Base-by-base conservation (phyloP, 1,139 yeast genomes). In the Lodderomyces elongisporus region DNA sequence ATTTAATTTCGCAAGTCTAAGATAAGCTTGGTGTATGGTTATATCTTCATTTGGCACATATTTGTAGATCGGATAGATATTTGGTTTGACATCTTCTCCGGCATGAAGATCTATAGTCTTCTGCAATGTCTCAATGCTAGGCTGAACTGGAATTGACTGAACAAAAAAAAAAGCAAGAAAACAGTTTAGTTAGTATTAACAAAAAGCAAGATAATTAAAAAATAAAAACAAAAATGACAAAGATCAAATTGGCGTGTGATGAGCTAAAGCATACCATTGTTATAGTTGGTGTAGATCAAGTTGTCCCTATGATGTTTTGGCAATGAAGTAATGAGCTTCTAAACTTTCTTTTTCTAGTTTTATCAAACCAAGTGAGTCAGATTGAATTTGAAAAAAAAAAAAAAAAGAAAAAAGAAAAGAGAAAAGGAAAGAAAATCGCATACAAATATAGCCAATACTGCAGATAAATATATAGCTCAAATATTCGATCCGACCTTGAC, bases 21-120 rank as follows among this genome's bases (percentile, higher is more conserved):
- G 66, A 54, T 89, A 91, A 0, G 97, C 97, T 41, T 77, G 77
- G 52, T 89, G 95, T 2, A 96, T 94, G 2, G 95, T 85, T 48
- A 88, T 62, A 41, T 83, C 83, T 40, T 83, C 87, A 13, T 87
- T 79, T 8, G 83, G 72, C 40, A 85, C 75, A 42, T 77, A 79
- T 25, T 85, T 74, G 60, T 74, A 87, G 18, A 91, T 77, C 2
- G 96, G 96, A 51, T 80, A 85, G 48, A 87, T 62, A 52, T 85
- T 83, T 30, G 79, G 74, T 17, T 39, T 43, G 13, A 28, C 25
- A 7, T 45, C 30, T 20, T 50, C 44, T 13, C 41, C 48, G 13
- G 54, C 43, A 40, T 76, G 74, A 16, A 58, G 48, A 28, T 58
- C 58, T 33, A 77, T 64, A 29, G 73, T 62, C 12, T 66, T 57